These are phyloP conservation scores for Fusarium buharicum DNA, from an alignment of 2,329 filamentous ascomycete species.

Conservation along the genomic window DNA sequence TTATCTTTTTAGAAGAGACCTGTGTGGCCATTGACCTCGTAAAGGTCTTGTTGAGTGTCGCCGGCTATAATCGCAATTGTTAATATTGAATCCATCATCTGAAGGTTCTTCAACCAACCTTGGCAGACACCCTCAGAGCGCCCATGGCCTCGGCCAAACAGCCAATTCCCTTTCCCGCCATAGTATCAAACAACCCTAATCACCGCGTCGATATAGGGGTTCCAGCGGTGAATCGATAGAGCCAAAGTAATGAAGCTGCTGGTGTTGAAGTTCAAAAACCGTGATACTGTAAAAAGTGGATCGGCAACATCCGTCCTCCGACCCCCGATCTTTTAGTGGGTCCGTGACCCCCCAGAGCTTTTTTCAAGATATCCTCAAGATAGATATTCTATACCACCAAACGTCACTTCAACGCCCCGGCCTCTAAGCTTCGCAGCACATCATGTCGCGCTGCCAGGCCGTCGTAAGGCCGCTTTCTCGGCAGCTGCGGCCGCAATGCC, in stretches of 20 bases:
- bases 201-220: slow-evolving; percentile 4
- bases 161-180: slow-evolving; percentile 62
- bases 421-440: slow-evolving; percentile 29
- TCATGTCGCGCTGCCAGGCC: slow-evolving; percentile 70
- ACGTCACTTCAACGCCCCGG: slow-evolving; percentile 27
- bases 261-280: slow-evolving; percentile 42
- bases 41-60: slow-evolving; percentile 53
- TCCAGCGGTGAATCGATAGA: slow-evolving; percentile 19
- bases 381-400: slow-evolving; percentile 16
- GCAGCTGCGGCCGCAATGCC: slow-evolving; percentile 59
- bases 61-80: slow-evolving; percentile 46
- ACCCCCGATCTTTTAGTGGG: slow-evolving; percentile 47
- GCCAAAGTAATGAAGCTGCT: slow-evolving; percentile 6
- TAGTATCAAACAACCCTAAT: slow-evolving; percentile 18
- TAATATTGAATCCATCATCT: slow-evolving; percentile 13
- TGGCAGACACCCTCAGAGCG: slow-evolving; percentile 59
- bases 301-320: slow-evolving; percentile 45
- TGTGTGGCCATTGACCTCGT: slow-evolving; percentile 68
- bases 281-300: slow-evolving; percentile 42
- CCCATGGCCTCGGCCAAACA: slow-evolving; percentile 65
- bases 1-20: slow-evolving; percentile 50
- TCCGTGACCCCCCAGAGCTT: slow-evolving; percentile 43
- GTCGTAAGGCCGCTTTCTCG: slow-evolving; percentile 66
- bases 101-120: slow-evolving; percentile 46
- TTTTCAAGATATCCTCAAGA: slow-evolving; percentile 37